A percentile compares a stretch with the other conserved stretches of the same genome.
phyloP scores from a whole-genome alignment of 805 yeast genomes.

The Wickerhamiella qilinensis region DNA sequence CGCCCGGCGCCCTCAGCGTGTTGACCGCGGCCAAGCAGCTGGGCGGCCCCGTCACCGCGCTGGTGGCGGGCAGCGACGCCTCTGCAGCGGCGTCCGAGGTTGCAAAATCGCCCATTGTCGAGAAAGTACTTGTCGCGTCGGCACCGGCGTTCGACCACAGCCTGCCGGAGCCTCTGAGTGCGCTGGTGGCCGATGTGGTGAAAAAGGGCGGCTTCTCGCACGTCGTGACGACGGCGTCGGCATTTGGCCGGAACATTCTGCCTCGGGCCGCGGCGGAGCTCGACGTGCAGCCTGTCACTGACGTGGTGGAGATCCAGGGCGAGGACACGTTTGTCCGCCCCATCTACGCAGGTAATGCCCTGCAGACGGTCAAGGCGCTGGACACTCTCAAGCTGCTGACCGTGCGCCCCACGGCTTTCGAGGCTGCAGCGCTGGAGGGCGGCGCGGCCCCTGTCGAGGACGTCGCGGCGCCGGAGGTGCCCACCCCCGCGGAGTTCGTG shows the following conservation, averaged over 20 bases:
- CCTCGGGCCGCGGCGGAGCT: slow-evolving; percentile 78
- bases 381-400: slow-evolving; percentile 57
- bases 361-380: slow-evolving; percentile 57
- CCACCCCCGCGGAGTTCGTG: slow-evolving; percentile 40
- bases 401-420: slow-evolving; percentile 75
- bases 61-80: slow-evolving; percentile 52
- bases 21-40: slow-evolving; percentile 57
- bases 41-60: slow-evolving; percentile 67
- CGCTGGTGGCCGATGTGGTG: slow-evolving; percentile 38
- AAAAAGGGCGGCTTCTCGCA: slow-evolving; percentile 38
- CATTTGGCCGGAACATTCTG: slow-evolving; percentile 70
- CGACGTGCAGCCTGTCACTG: slow-evolving; percentile 79
- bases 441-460: slow-evolving; percentile 29
- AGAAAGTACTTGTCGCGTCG: slow-evolving; percentile 41
- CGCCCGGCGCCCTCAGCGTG: slow-evolving; percentile 57
- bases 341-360: slow-evolving; percentile 89
- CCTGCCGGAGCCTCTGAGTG: slow-evolving; percentile 68
- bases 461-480: slow-evolving; percentile 15
- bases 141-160: slow-evolving; percentile 42
- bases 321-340: slow-evolving; percentile 75
- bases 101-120: slow-evolving; percentile 35
- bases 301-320: slow-evolving; percentile 50
- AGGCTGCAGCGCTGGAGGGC: slow-evolving; percentile 27
- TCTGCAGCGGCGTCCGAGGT: slow-evolving; percentile 33
- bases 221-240: slow-evolving; percentile 66